phyloP scores from a whole-genome alignment of 768 basidiomycete genomes.

The Paxillus rubicundulus region DNA sequence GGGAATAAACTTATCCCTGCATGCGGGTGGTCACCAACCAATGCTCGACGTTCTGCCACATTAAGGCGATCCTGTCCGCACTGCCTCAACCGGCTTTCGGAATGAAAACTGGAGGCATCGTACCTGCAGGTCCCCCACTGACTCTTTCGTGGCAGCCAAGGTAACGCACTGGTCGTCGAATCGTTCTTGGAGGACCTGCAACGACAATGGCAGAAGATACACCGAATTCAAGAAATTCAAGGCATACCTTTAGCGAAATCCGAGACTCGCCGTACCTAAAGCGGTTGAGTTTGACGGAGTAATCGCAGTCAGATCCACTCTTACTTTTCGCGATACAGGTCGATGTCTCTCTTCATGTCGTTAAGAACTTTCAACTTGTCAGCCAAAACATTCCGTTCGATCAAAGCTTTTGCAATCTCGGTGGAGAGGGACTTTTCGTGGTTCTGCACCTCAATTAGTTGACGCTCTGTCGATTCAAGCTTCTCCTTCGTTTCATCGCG shows the following conservation, averaged over 20 bases:
- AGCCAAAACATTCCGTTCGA: constrained; percentile 18
- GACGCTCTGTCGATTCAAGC: constrained; percentile 12
- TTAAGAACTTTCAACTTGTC: constrained; percentile 23
- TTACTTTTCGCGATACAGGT: constrained; percentile 26
- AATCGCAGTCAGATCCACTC: neutral
- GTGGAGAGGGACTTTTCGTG: constrained; percentile 16
- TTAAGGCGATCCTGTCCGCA: constrained; percentile 23
- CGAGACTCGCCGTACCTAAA: constrained; percentile 21
- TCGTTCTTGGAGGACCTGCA: constrained; percentile 53
- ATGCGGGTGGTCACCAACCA: constrained; percentile 11
- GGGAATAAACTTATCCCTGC: too few species aligned
- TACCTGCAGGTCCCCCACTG: constrained; percentile 51
- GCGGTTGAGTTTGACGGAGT: neutral
- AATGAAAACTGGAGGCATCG: neutral
- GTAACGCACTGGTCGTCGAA: constrained; percentile 57
- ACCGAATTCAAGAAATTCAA: neutral
- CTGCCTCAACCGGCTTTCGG: neutral
- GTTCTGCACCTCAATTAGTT: constrained; percentile 16
- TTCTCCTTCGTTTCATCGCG: constrained; percentile 20
- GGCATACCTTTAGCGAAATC: constrained; percentile 23
- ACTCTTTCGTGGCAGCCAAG: constrained; percentile 52
- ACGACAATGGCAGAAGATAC: neutral
- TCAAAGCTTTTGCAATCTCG: constrained; percentile 13
- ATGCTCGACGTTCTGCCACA: constrained; percentile 13
- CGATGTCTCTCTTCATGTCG: constrained; percentile 16